Evolutionary conservation across 306 rosid genomes (phyloP).

Genomic region (Boehmeria nivea): DNA sequence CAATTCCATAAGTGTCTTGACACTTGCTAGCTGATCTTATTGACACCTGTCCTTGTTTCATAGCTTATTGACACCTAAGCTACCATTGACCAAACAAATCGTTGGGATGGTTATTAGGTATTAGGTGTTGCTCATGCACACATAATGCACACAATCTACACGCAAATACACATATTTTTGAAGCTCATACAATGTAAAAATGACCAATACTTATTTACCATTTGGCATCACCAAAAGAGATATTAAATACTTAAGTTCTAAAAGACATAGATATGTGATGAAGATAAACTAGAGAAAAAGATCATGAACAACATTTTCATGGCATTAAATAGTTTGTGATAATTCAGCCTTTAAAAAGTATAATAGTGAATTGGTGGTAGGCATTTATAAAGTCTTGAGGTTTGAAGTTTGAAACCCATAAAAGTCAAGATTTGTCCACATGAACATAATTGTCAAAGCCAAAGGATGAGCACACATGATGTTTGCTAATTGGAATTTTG

Average conservation of each 20-base stretch:
- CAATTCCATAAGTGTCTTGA: slow-evolving; percentile 7
- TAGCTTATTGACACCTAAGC: slow-evolving; percentile 19
- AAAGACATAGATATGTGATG: background rate
- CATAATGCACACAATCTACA: background rate
- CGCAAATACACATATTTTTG: slow-evolving; percentile 6
- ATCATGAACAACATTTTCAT: background rate
- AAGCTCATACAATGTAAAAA: background rate
- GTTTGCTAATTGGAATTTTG: slow-evolving; percentile 1
- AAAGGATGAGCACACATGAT: background rate
- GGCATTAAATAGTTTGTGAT: background rate
- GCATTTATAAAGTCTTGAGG: slow-evolving; percentile 1
- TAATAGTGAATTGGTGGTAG: background rate
- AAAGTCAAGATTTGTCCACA: slow-evolving; percentile 9
- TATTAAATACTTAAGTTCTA: background rate
- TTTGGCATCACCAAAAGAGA: background rate
- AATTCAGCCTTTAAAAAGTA: background rate
- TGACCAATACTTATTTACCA: background rate
- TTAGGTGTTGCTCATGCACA: slow-evolving; percentile 10
- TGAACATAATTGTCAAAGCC: slow-evolving; percentile 7
- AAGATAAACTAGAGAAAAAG: background rate
- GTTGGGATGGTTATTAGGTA: slow-evolving; percentile 10
- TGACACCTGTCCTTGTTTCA: slow-evolving; percentile 12
- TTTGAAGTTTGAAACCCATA: background rate
- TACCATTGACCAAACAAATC: background rate
- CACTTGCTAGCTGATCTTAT: slow-evolving; percentile 7